Base-by-base conservation (phyloP, 805 yeast species). In the Candida ovalis region DNA sequence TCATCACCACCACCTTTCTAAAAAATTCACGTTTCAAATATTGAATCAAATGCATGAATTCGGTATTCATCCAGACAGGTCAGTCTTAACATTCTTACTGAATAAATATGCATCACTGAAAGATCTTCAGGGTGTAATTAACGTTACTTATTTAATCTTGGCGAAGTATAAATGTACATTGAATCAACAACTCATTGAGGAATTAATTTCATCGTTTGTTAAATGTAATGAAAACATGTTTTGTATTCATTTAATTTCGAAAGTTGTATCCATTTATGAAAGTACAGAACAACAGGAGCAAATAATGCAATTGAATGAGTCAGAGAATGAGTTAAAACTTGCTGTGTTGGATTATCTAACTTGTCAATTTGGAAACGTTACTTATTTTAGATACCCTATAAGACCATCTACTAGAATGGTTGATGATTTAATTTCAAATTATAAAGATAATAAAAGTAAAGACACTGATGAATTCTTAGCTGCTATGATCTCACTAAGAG, bases 401-500 rank as follows among this genome's bases (percentile, higher is more conserved):
- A 35, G 21, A 35, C 38, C 38, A 7, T 17, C 22, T 7, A 7
- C 38, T n/a, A 18, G 6, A 17, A 35, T 35, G 38, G 19, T 35
- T 15, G 21, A 35, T 17, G 38, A 35, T 18, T 35, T 35, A 21
- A 35, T 35, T 17, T n/a, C 17, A 17, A 18, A 4, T 13, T 35
- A 35, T 17, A 18, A 17, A 13, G 10, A 35, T n/a, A 18, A 12
- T 17, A 18, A 35, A 17, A 46, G 44, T 33, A 43, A 37, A 27
- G 45, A 48, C 17, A 15, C n/a, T 17, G 35, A 30, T 30, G 35
- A 4, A 15, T 24, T 51, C 4, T 37, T 54, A 23, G 44, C 49
- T 35, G 50, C 50, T 17, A 23, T 54, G 48, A 46, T 49, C 35
- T 47, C 48, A 25, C 28, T 54, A 45, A 53, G 49, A 25, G 53